A percentile compares a stretch with the other conserved stretches of the same genome.
Conservation (phyloP, 2,329 filamentous ascomycete genomes). For the Alternaria gansuensis region DNA sequence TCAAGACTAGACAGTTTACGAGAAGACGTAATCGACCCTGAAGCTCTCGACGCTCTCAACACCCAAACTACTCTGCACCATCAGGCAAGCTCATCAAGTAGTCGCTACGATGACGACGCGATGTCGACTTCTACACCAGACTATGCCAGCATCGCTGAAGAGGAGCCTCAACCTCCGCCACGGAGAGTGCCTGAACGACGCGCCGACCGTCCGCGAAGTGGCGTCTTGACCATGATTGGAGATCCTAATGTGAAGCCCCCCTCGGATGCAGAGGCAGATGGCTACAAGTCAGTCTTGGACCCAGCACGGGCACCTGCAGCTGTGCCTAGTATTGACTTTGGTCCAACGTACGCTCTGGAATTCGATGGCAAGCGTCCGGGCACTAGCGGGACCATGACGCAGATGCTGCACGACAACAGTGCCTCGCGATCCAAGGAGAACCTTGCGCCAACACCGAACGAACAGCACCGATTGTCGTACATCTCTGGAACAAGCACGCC, state of each 20-base stretch:
- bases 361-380: constrained; percentile 64
- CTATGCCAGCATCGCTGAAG: constrained; percentile 73
- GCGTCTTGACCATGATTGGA: constrained; percentile 81
- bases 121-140: constrained; percentile 75
- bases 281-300: constrained; percentile 51
- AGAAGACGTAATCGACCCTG: constrained; percentile 57
- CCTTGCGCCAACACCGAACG: constrained; percentile 38
- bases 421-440: constrained; percentile 48
- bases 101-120: constrained; percentile 70
- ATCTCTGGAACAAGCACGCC: constrained; percentile 47
- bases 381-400: constrained; percentile 63
- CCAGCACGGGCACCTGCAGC: constrained; percentile 53
- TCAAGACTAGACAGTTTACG: constrained; percentile 57
- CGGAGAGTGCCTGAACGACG: constrained; percentile 58
- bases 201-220: constrained; percentile 77
- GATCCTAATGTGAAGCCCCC: constrained; percentile 55
- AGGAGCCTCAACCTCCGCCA: constrained; percentile 35
- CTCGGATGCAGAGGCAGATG: constrained; percentile 58
- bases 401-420: constrained; percentile 42
- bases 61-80: constrained; percentile 38
- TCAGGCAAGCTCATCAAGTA: constrained; percentile 55
- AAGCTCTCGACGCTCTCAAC: constrained; percentile 55
- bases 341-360: constrained; percentile 77
- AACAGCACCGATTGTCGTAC: constrained; percentile 44
- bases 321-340: constrained; percentile 84